These are phyloP conservation scores for Forsythia viridissima DNA, from an alignment of 257 asterid species.

Conservation along the genomic window DNA sequence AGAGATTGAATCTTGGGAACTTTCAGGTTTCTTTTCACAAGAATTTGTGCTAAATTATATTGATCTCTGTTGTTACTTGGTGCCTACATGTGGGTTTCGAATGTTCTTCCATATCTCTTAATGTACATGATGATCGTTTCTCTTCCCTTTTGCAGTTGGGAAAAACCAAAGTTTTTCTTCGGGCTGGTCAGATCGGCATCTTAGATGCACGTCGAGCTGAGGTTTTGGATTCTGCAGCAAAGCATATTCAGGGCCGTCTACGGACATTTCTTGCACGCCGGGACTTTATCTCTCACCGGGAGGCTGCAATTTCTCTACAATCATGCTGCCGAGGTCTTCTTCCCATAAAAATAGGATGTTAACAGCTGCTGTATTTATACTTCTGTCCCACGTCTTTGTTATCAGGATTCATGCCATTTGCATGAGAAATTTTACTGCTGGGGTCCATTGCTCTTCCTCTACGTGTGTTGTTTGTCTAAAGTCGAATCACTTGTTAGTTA, in stretches of 20 bases:
- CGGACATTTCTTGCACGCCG: constrained; percentile 71
- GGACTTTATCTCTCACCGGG: constrained; percentile 55
- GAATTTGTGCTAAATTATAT: constrained; percentile 16
- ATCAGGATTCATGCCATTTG: not conserved
- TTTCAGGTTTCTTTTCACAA: constrained; percentile 70
- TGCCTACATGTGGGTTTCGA: constrained; percentile 5
- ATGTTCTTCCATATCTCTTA: constrained; percentile 19
- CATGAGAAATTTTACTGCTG: not conserved
- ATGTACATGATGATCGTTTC: constrained; percentile 14
- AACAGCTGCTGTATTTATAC: constrained; percentile 1
- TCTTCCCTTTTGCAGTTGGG: constrained; percentile 63
- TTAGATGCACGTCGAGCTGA: constrained; percentile 87
- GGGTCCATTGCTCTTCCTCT: not conserved
- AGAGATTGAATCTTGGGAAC: constrained; percentile 79
- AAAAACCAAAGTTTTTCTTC: constrained; percentile 85
- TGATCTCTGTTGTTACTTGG: not conserved
- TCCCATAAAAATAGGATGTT: constrained; percentile 14
- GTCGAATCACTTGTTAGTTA: not conserved
- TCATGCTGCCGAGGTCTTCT: constrained; percentile 86
- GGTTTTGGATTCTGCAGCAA: constrained; percentile 89
- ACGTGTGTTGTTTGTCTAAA: not conserved
- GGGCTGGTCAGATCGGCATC: constrained; percentile 96
- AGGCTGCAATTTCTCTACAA: constrained; percentile 75
- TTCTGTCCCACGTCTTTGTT: constrained; percentile 7
- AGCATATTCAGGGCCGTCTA: constrained; percentile 70